These are phyloP conservation scores for Podospora fimiseda DNA, from an alignment of 495 filamentous ascomycete species.

Conservation along the genomic window DNA sequence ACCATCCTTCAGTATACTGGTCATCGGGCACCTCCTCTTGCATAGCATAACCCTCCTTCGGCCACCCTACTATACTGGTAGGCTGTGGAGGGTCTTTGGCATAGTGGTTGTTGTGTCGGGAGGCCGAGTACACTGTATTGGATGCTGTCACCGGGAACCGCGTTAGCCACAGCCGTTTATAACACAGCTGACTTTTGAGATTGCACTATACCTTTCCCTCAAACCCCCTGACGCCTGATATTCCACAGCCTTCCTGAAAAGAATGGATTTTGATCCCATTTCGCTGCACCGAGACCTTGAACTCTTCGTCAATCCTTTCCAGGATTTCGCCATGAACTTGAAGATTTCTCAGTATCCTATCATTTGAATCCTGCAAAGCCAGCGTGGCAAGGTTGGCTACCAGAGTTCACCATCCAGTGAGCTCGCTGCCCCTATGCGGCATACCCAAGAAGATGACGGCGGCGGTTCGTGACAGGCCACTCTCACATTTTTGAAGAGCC, in stretches of 20 bases:
- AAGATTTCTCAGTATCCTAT: constrained; percentile 23
- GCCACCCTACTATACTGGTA: no score
- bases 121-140: no score
- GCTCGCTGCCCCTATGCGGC: constrained; percentile 34
- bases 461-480: constrained; percentile 23
- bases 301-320: constrained; percentile 33
- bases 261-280: constrained; percentile 33
- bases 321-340: constrained; percentile 33
- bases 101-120: no score
- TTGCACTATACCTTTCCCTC: constrained; percentile 26
- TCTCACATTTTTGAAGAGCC: constrained; percentile 28
- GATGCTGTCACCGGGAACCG: no score
- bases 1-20: no score
- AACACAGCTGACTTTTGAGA: no score
- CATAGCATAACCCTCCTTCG: no score
- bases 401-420: constrained; percentile 28
- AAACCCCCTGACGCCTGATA: constrained; percentile 34
- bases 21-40: no score
- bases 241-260: constrained; percentile 35
- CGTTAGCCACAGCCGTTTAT: no score
- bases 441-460: constrained; percentile 38
- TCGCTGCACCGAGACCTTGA: constrained; percentile 20
- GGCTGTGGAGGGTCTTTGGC: no score
- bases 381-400: constrained; percentile 21
- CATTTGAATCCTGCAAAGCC: constrained; percentile 20